Base-by-base conservation (phyloP, 345 rosid species). In the Dimocarpus longan region DNA sequence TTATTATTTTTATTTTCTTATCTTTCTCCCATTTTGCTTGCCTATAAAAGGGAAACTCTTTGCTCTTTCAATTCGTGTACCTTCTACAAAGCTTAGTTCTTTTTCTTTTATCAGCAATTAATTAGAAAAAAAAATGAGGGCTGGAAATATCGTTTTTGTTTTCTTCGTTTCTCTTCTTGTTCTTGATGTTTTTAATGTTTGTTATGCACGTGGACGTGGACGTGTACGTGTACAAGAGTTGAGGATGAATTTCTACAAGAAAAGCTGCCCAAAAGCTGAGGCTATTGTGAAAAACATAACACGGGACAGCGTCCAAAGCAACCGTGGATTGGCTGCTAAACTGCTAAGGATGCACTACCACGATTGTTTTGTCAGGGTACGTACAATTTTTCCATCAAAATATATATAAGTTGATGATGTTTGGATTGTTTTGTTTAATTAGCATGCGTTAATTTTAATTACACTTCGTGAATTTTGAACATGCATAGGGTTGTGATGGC, bases 301-400 rank as follows among this genome's bases (percentile, higher is more conserved):
- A 19, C 78, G 71, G 60, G 16, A 70, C 15, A 83, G 68, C 74
- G 85, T 78, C 67, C 22, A 37, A 65, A 54, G 10, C n/a, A 81
- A 83, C 72, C 87, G 82, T 50, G 66, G 78, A 78, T 72, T 88
- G 86, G 84, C 84, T 26, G 80, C 95, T 76, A 89, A 87, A 80
- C 74, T 91, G 28, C 69, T 89, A 0, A 81, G 92, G 72, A 68
- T 87, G 82, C 96, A 92, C 10, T 92, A 80, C 80, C 96, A 90
- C 72, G 96, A 92, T 70, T 92, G 91, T 71, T 87, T 90, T 66
- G 96, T 87, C 37, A 86, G 88, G 91, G 91, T 90, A 86, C 0
- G 21, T 13, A 50, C 37, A 32, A 32, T 32, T 32, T 32, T 32
- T 32, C 37, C 37, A 32, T 32, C 37, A 2, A 32, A 32, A 32